These are phyloP conservation scores for Entomortierella parvispora DNA, from an alignment of 192 early-diverging fungal species.

Conservation along the genomic window DNA sequence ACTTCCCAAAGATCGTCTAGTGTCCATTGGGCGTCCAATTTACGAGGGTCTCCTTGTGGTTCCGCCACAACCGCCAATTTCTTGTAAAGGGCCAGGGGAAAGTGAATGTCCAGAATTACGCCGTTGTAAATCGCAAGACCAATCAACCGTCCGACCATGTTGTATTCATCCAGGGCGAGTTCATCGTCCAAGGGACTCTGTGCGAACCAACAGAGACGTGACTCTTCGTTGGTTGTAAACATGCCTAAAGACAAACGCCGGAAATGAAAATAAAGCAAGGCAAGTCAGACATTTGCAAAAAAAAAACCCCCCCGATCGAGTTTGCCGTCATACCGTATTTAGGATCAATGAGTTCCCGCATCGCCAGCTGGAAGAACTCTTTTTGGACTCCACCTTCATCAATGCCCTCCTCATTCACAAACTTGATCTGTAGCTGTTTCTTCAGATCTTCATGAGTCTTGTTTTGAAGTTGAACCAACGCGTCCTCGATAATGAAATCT, in stretches of 20 bases:
- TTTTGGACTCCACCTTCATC: slow-evolving; percentile 96
- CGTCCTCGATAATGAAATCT: slow-evolving; percentile 77
- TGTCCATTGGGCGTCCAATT: slow-evolving; percentile 64
- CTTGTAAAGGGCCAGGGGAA: slow-evolving; percentile 88
- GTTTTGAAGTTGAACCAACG: slow-evolving; percentile 67
- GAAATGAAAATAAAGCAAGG: background rate
- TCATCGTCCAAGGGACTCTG: slow-evolving; percentile 60
- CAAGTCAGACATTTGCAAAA: too few species aligned
- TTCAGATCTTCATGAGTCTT: slow-evolving; percentile 88
- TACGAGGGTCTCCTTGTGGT: slow-evolving; percentile 9
- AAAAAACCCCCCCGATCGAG: too few species aligned
- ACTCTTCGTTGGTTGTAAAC: slow-evolving; percentile 85
- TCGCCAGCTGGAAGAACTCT: slow-evolving; percentile 93
- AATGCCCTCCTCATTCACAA: slow-evolving; percentile 93
- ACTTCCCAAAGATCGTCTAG: slow-evolving; percentile 81
- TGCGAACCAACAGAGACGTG: slow-evolving; percentile 87
- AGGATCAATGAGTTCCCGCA: slow-evolving; percentile 87
- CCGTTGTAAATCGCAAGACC: slow-evolving; percentile 94
- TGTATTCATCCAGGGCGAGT: slow-evolving; percentile 78
- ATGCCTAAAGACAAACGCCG: slow-evolving; percentile 62
- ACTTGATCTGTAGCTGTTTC: slow-evolving; percentile 90
- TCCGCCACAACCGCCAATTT: slow-evolving; percentile 67
- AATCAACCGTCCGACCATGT: slow-evolving; percentile 87
- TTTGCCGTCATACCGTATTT: slow-evolving; percentile 69
- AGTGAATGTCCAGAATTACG: slow-evolving; percentile 91